phyloP scores from a whole-genome alignment of 148 eudicot genomes.

The Linanthus parryae region DNA sequence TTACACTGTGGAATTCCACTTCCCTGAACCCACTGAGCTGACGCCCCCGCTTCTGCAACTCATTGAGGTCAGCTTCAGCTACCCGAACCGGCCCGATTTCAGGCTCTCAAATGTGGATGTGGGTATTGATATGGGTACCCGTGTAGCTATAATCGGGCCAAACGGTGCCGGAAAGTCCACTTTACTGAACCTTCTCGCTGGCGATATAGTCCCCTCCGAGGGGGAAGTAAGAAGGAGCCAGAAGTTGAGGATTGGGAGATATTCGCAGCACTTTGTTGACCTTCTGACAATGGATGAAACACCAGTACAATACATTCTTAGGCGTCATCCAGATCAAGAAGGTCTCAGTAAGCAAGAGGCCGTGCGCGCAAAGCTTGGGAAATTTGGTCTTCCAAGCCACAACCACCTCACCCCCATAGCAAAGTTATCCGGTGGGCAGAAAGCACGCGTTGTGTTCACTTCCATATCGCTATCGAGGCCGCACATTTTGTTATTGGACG shows the following conservation, averaged over 20 bases:
- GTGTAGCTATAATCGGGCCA: slow-evolving; percentile 60
- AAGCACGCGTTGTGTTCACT: slow-evolving; percentile 42
- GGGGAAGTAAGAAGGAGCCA: slow-evolving; percentile 58
- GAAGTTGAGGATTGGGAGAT: slow-evolving; percentile 52
- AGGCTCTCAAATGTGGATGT: slow-evolving; percentile 30
- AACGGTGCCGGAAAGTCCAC: slow-evolving; percentile 61
- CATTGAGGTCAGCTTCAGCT: slow-evolving; percentile 21
- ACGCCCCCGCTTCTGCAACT: slow-evolving; percentile 11
- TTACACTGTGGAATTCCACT: slow-evolving; percentile 16
- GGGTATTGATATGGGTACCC: slow-evolving; percentile 14
- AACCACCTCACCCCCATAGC: slow-evolving; percentile 10
- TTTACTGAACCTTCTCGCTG: slow-evolving; percentile 5
- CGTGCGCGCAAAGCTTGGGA: slow-evolving; percentile 21
- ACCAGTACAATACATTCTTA: slow-evolving; percentile 50
- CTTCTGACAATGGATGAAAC: slow-evolving; percentile 11
- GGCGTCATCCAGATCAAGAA: slow-evolving; percentile 53
- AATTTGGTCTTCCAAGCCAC: slow-evolving; percentile 12
- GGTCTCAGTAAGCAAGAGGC: slow-evolving; percentile 59
- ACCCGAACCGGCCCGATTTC: slow-evolving; percentile 41
- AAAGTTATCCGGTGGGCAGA: slow-evolving; percentile 39
- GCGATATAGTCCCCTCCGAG: slow-evolving; percentile 32
- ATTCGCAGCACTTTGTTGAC: slow-evolving; percentile 28
- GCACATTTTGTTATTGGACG: slow-evolving; percentile 41
- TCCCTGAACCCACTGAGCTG: slow-evolving; percentile 12
- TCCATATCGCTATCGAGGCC: slow-evolving; percentile 56